These are phyloP conservation scores for Salix koriyanagi DNA, from an alignment of 345 rosid species.

Conservation along the genomic window DNA sequence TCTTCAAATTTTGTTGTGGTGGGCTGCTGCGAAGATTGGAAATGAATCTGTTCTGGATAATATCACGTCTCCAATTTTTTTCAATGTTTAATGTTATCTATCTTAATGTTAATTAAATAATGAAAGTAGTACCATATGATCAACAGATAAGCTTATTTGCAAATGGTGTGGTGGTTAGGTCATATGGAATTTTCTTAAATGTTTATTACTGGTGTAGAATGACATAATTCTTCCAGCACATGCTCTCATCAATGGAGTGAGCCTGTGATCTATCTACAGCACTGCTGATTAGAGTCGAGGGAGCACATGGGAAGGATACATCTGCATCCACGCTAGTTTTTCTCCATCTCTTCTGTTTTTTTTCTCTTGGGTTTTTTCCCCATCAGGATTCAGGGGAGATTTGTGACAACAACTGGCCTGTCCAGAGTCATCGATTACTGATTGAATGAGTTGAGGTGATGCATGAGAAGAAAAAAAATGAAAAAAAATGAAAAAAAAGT, in stretches of 20 bases:
- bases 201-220: background rate
- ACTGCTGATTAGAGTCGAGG: background rate
- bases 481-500: background rate
- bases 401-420: background rate
- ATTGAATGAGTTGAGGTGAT: background rate
- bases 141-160: slow-evolving; percentile 23
- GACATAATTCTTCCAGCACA: background rate
- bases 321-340: background rate
- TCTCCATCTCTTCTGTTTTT: too few relatives aligned
- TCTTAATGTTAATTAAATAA: slow-evolving; percentile 7
- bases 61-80: slow-evolving; percentile 7
- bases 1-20: slow-evolving; percentile 4
- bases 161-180: slow-evolving; percentile 26
- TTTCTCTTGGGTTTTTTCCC: too few relatives aligned
- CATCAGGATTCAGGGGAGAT: background rate
- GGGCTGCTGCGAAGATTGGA: background rate
- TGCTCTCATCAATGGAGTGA: background rate
- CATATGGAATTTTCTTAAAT: slow-evolving; percentile 24
- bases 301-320: background rate
- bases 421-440: background rate
- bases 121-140: slow-evolving; percentile 14
- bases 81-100: slow-evolving; percentile 1
- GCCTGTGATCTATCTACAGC: too few relatives aligned
- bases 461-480: background rate
- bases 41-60: slow-evolving; percentile 8